Evolutionary conservation across 1,139 yeast genomes (phyloP).

Genomic region (Meyerozyma carpophila): DNA sequence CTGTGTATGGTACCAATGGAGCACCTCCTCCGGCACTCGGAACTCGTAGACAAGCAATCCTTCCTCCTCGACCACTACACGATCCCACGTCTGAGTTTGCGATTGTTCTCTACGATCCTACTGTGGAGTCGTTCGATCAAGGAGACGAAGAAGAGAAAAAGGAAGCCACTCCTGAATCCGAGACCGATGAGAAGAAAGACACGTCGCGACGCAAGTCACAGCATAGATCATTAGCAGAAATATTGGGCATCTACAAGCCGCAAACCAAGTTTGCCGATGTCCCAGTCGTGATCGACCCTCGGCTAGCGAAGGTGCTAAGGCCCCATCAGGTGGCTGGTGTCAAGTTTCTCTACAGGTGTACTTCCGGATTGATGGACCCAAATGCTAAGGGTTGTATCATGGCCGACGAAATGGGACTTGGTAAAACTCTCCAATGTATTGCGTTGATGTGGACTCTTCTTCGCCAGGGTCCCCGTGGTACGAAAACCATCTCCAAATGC

Average conservation of each 20-base stretch:
- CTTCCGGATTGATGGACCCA: constrained; percentile 82
- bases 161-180: constrained; percentile 15
- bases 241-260: constrained; percentile 65
- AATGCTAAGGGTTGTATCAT: constrained; percentile 93
- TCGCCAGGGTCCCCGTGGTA: constrained; percentile 87
- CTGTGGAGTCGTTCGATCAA: constrained; percentile 59
- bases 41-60: constrained; percentile 58
- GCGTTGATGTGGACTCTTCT: constrained; percentile 91
- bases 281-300: constrained; percentile 95
- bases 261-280: constrained; percentile 69
- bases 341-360: constrained; percentile 80
- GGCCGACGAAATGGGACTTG: constrained; percentile 99
- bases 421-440: constrained; percentile 91
- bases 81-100: constrained; percentile 95
- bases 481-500: constrained; percentile 78
- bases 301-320: constrained; percentile 72
- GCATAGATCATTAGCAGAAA: constrained; percentile 73
- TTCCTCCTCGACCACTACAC: constrained; percentile 85
- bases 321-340: constrained; percentile 99
- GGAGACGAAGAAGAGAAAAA: constrained; percentile 31
- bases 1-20: constrained; percentile 15
- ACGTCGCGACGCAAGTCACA: constrained; percentile 24
- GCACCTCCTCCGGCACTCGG: constrained; percentile 79
- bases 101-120: constrained; percentile 91
- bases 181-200: constrained; percentile 8